Conservation (phyloP, 305 asterid genomes). For the Fraxinus dipetala region DNA sequence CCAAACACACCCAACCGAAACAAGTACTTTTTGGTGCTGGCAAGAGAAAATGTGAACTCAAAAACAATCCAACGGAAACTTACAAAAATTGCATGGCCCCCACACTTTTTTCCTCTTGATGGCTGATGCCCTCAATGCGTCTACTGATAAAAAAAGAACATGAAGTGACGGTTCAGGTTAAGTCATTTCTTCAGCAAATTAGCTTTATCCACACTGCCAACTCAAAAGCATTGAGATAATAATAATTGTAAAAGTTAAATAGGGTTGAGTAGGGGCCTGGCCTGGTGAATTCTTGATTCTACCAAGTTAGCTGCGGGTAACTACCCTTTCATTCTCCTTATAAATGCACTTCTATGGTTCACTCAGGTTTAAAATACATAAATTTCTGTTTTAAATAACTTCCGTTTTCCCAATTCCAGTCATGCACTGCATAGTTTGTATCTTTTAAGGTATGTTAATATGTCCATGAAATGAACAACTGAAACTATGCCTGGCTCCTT, state of each 20-base stretch:
- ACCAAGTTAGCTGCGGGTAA: background rate
- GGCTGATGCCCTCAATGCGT: background rate
- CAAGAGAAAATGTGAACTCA: background rate
- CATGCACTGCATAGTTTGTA: background rate
- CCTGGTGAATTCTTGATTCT: background rate
- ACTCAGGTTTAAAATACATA: background rate
- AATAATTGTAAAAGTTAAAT: too few species aligned
- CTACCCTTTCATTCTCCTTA: background rate
- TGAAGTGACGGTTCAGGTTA: background rate
- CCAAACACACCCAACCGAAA: background rate
- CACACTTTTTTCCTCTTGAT: background rate
- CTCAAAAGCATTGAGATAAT: background rate
- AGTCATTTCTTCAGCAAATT: background rate
- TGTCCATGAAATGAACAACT: background rate
- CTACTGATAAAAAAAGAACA: background rate
- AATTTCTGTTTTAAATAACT: background rate
- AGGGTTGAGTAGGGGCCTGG: background rate
- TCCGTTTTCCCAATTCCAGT: background rate
- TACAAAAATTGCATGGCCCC: background rate
- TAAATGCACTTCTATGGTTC: background rate
- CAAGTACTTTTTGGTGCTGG: background rate
- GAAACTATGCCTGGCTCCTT: slow-evolving; percentile 56
- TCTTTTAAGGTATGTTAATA: slow-evolving; percentile 16
- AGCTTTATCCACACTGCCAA: background rate
- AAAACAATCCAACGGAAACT: background rate